Base-by-base conservation (phyloP, 2,329 filamentous ascomycete genomes). In the Drechslera avenae region DNA sequence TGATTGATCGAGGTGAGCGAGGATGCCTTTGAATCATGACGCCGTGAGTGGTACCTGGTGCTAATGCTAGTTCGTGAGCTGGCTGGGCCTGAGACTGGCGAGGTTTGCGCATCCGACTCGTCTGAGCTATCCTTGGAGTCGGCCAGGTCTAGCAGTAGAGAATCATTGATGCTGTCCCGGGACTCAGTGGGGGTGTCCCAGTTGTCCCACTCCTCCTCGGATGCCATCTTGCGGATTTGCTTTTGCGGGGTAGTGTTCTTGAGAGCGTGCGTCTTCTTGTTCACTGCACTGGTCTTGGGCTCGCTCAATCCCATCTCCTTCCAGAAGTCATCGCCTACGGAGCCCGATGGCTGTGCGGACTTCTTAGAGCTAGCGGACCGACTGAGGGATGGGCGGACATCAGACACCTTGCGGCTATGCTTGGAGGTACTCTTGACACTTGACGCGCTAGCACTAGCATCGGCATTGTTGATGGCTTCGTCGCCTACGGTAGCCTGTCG, bases 401-500 rank as follows among this genome's bases (percentile, higher is more conserved):
- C 63, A 53, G 67, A 63, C 2, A 56, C 39, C 57, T 72, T 72
- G 21, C 64, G 66, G 26, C 44, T 40, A 34, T 50, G 52, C 45
- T 68, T 73, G 35, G 57, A 59, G 32, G 63, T 63, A 57, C 57
- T 57, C 52, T 59, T 60, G 37, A 33, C 50, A 42, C 39, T 72
- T 62, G 54, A 68, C 58, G 48, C 67, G 63, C 50, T 62, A 50
- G 75, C 60, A 54, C 74, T 68, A 54, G 74, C 72, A 28, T 54
- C 54, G 16, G 51, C 39, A 13, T 54, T 57, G 28, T 76, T 76
- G 34, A 85, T 86, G 53, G 86, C 90, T 76, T 99, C 94, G 46
- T 99, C 94, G 18, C 94, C 94, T 5, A 99, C 91, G 0, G 94
- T 96, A 12, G 93, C 95, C 74, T 97, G 94, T 60, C 92, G 84